Conservation (phyloP, 805 yeast genomes). For the Candida ascalaphidarum region DNA sequence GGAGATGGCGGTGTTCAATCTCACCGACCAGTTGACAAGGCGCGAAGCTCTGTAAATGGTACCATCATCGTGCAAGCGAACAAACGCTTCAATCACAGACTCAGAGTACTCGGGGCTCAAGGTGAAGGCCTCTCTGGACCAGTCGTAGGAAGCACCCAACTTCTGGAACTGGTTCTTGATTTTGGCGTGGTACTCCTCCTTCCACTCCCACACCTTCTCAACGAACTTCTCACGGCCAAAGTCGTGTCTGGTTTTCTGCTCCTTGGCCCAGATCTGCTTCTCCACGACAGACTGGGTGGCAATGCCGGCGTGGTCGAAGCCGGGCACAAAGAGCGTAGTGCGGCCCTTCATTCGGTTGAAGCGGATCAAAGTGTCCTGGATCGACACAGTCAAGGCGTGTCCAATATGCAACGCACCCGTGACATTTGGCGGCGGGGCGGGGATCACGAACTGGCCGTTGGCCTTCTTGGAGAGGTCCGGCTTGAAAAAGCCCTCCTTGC, state of each 20-base stretch:
- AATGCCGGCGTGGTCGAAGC: conserved; percentile 98
- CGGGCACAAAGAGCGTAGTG: conserved; percentile 88
- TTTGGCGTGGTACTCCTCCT: conserved; percentile 81
- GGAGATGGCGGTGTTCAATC: conserved; percentile 89
- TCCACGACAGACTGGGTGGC: conserved; percentile 98
- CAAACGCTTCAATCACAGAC: conserved; percentile 88
- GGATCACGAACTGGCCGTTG: conserved; percentile 81
- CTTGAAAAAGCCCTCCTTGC: conserved; percentile 73
- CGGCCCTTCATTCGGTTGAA: conserved; percentile 96
- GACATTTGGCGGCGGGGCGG: conserved; percentile 99
- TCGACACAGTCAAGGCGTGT: conserved; percentile 91
- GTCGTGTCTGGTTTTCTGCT: conserved; percentile 88
- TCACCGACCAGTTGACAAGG: conserved; percentile 94
- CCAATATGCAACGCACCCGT: conserved; percentile 99
- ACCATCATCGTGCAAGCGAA: conserved; percentile 88
- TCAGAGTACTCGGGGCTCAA: conserved; percentile 67
- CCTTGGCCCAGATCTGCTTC: conserved; percentile 85
- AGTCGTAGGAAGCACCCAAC: conserved; percentile 95
- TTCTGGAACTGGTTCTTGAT: conserved; percentile 78
- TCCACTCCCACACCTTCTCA: conserved; percentile 96
- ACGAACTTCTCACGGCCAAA: conserved; percentile 87
- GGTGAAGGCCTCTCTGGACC: conserved; percentile 93
- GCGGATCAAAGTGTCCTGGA: conserved; percentile 89
- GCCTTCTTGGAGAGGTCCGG: conserved; percentile 77
- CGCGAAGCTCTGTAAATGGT: conserved; percentile 89